phyloP scores from a whole-genome alignment of 257 asterid species.

The Solanum ossicruentum region DNA sequence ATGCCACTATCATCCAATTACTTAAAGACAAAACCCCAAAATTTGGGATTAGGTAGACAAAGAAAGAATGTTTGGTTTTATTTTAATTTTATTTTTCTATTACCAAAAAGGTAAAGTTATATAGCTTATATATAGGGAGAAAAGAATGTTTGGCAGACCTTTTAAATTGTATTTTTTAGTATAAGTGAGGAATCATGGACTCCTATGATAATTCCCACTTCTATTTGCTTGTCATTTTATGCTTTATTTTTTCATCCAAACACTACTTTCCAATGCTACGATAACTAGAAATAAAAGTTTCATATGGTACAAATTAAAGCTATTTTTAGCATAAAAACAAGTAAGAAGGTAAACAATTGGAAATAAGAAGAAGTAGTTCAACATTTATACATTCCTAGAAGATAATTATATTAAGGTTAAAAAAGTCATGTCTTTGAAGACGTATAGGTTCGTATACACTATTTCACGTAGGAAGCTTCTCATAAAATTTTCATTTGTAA shows the following conservation, averaged over 20 bases:
- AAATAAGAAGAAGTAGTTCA: not conserved
- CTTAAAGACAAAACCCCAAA: constrained; percentile 17
- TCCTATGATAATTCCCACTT: constrained; percentile 56
- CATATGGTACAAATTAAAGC: not conserved
- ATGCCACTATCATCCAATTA: constrained; percentile 26
- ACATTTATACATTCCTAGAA: not conserved
- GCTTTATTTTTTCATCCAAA: constrained; percentile 20
- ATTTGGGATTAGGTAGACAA: constrained; percentile 1
- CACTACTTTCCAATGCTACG: not conserved
- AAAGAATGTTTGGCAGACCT: constrained; percentile 33
- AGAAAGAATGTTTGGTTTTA: constrained; percentile 1
- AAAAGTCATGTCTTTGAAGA: not conserved
- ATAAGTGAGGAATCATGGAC: constrained; percentile 34
- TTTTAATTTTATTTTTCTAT: not conserved
- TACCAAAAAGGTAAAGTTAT: not conserved
- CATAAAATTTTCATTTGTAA: not conserved
- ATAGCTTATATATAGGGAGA: constrained; percentile 11
- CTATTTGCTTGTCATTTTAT: constrained; percentile 50
- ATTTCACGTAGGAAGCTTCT: not conserved
- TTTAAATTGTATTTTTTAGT: constrained; percentile 13
- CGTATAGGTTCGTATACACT: not conserved
- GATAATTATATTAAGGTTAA: not conserved
- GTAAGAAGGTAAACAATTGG: not conserved
- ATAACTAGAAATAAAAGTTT: not conserved
- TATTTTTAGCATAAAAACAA: not conserved